Evolutionary conservation across 352 stramenopile species (phyloP).

Genomic region (Globisporangium mamillatum): DNA sequence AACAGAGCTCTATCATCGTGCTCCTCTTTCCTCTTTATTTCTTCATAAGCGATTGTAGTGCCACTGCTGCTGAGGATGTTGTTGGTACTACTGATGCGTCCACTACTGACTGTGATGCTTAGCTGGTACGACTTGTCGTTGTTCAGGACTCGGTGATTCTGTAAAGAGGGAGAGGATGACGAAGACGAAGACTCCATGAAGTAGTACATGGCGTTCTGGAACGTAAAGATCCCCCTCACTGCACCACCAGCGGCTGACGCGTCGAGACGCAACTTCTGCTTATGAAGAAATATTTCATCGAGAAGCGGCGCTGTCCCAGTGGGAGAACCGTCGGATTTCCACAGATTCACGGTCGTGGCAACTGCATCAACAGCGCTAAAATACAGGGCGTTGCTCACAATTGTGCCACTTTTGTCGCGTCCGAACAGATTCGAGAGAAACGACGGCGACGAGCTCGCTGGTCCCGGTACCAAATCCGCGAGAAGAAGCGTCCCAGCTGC

Average conservation of each 20-base stretch:
- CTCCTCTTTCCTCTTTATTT: no score
- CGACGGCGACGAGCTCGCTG: constrained; percentile 24
- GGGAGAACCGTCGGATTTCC: constrained; percentile 32
- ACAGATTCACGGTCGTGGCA: constrained; percentile 18
- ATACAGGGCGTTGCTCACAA: constrained; percentile 23
- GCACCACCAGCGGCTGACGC: not conserved
- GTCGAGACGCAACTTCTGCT: constrained; percentile 12
- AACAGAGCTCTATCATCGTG: no score
- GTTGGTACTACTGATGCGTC: constrained; percentile 13
- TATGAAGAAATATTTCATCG: constrained; percentile 22
- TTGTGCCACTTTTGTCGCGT: constrained; percentile 3
- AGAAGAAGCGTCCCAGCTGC: constrained; percentile 34
- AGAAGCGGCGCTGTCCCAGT: constrained; percentile 22
- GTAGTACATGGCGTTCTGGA: constrained; percentile 28
- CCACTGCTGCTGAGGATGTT: not conserved
- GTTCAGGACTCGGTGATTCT: not conserved
- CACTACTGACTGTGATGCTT: constrained; percentile 22
- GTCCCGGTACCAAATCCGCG: constrained; percentile 28
- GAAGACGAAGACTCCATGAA: constrained; percentile 11
- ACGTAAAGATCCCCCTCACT: constrained; percentile 11
- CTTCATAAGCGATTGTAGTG: no score
- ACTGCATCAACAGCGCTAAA: constrained; percentile 24
- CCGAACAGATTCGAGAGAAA: constrained; percentile 17
- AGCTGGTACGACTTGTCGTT: constrained; percentile 17
- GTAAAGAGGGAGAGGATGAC: not conserved